Percentiles rank a stretch among this genome's conserved stretches.
Evolutionary conservation across 2,329 filamentous ascomycete genomes (phyloP).

Genomic region (Triangularia setosa): DNA sequence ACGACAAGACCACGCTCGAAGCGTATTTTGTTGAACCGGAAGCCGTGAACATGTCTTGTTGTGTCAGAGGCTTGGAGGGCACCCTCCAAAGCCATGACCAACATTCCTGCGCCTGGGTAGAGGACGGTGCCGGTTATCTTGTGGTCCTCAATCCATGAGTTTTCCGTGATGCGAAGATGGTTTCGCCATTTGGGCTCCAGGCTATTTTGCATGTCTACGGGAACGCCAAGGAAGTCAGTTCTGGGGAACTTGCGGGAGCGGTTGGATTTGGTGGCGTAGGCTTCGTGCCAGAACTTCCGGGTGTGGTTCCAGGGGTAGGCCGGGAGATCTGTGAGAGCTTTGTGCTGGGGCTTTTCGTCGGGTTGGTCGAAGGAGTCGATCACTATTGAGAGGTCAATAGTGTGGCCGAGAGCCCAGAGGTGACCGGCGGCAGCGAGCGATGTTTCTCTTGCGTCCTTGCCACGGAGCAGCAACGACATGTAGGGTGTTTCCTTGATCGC

Average conservation of each 20-base stretch:
- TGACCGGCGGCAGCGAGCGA: background rate
- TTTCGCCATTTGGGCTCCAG: slow-evolving; percentile 42
- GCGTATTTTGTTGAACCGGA: slow-evolving; percentile 1
- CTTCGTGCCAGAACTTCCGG: slow-evolving; percentile 37
- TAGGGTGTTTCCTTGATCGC: background rate
- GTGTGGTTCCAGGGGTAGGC: slow-evolving; percentile 40
- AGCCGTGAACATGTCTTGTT: background rate
- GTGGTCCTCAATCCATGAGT: slow-evolving; percentile 46
- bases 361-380: background rate
- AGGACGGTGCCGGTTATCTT: slow-evolving; percentile 29
- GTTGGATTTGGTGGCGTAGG: slow-evolving; percentile 30
- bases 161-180: slow-evolving; percentile 37
- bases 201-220: slow-evolving; percentile 27
- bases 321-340: slow-evolving; percentile 33
- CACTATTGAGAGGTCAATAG: background rate
- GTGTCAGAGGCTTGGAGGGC: slow-evolving; percentile 25
- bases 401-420: slow-evolving; percentile 1
- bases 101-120: slow-evolving; percentile 35
- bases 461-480: background rate
- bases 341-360: background rate
- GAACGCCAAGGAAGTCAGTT: slow-evolving; percentile 28
- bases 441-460: background rate
- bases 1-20: slow-evolving; percentile 2
- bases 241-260: slow-evolving; percentile 28
- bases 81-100: slow-evolving; percentile 38